phyloP scores from a whole-genome alignment of 208 protist species.

The Tritrichomonas foetus region DNA sequence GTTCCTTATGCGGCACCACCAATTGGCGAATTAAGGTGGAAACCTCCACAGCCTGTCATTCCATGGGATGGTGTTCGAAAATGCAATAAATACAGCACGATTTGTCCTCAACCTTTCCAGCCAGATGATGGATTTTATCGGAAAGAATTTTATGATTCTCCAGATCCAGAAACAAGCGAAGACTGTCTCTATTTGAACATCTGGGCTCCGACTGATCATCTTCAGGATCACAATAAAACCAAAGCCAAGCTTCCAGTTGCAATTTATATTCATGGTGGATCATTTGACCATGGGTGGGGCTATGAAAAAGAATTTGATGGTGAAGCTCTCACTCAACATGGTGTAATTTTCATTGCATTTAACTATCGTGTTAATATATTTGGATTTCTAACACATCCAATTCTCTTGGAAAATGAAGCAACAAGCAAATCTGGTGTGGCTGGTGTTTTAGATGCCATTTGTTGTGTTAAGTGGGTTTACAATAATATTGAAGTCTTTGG shows the following conservation, averaged over 20 bases:
- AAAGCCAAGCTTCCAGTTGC: not conserved
- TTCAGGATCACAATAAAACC: not conserved
- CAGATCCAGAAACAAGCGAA: not conserved
- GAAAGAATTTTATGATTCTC: not conserved
- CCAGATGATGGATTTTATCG: not conserved
- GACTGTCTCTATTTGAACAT: not conserved
- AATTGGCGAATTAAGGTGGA: not conserved
- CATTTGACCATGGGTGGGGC: not conserved
- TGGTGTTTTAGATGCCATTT: not conserved
- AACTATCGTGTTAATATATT: not conserved
- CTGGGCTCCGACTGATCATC: not conserved
- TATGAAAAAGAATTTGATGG: not conserved
- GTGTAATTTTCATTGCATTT: not conserved
- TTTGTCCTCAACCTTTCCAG: not conserved
- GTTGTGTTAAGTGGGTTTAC: not conserved
- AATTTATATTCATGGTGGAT: not conserved
- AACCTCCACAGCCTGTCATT: not conserved
- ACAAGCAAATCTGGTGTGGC: not conserved
- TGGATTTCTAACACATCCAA: not conserved
- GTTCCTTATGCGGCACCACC: not conserved
- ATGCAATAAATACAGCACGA: not conserved
- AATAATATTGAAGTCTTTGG: not conserved
- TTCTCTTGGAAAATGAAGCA: not conserved
- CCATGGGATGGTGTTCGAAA: not conserved
- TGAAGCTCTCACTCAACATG: not conserved